Percentiles rank a stretch among this genome's conserved stretches.
Evolutionary conservation across 2,329 filamentous ascomycete genomes (phyloP).

Genomic region (Macrophomina tecta): DNA sequence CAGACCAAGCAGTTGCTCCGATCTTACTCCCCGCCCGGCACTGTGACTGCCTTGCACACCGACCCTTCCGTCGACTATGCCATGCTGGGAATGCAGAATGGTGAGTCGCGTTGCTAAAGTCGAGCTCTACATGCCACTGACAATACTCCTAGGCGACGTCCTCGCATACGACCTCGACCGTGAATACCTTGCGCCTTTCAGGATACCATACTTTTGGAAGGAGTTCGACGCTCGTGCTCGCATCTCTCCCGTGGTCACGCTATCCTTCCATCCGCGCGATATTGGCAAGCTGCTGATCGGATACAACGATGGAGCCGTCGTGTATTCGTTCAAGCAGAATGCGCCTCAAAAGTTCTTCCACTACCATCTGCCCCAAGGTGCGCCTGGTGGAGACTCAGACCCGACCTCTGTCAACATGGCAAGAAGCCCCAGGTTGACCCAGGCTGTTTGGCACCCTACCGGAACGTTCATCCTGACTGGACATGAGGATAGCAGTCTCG

Average conservation of each 20-base stretch:
- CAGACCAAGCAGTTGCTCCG: conserved; percentile 70
- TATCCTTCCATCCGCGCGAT: conserved; percentile 88
- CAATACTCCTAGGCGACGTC: conserved; percentile 66
- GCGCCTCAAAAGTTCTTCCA: conserved; percentile 78
- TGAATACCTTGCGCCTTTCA: conserved; percentile 75
- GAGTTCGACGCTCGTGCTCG: conserved; percentile 72
- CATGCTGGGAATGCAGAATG: conserved; percentile 80
- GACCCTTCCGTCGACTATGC: conserved; percentile 95
- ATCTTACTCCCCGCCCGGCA: conserved; percentile 76
- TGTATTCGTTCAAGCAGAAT: conserved; percentile 96
- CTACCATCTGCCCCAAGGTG: conserved; percentile 80
- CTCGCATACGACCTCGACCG: conserved; percentile 93
- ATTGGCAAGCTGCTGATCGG: conserved; percentile 89
- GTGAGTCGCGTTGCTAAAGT: conserved; percentile 40
- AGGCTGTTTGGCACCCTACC: conserved; percentile 93
- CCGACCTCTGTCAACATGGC: conserved; percentile 65
- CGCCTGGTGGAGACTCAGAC: conserved; percentile 78
- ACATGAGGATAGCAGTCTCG: conserved; percentile 88
- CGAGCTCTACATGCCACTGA: conserved; percentile 3
- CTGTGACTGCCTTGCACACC: conserved; percentile 74
- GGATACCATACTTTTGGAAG: conserved; percentile 86
- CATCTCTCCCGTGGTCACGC: conserved; percentile 70
- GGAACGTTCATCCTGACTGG: conserved; percentile 87
- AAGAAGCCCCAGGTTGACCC: conserved; percentile 76
- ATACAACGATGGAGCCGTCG: conserved; percentile 85